These are phyloP conservation scores for Alternaria rosae DNA, from an alignment of 2,329 filamentous ascomycete genomes.

Conservation along the genomic window DNA sequence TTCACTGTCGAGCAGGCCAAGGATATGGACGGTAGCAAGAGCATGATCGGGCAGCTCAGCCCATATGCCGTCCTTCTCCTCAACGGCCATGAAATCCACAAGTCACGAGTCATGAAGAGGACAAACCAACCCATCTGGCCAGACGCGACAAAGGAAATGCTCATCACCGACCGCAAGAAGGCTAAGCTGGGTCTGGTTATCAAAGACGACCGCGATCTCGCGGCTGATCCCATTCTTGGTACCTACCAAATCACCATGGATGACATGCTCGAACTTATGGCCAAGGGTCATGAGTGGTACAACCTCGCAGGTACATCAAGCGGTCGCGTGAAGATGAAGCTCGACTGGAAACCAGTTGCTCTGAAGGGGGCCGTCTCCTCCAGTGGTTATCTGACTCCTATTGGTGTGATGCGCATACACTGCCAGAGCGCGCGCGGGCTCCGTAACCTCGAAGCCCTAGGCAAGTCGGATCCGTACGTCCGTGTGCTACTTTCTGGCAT, in stretches of 20 bases:
- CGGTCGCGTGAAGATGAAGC: conserved; percentile 86
- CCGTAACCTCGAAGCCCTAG: conserved; percentile 91
- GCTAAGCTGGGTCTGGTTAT: conserved; percentile 90
- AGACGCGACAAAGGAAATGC: conserved; percentile 88
- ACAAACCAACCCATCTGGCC: conserved; percentile 98
- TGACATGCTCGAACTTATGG: conserved; percentile 89
- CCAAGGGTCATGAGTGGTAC: conserved; percentile 96
- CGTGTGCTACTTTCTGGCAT: conserved; percentile 89
- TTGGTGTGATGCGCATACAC: conserved; percentile 94
- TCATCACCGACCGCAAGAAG: conserved; percentile 91
- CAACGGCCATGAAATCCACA: conserved; percentile 90
- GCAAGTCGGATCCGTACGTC: conserved; percentile 95
- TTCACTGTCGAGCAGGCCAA: conserved; percentile 97
- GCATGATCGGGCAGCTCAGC: conserved; percentile 87
- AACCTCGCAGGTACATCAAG: conserved; percentile 80
- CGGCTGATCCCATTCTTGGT: conserved; percentile 82
- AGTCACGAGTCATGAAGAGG: conserved; percentile 90
- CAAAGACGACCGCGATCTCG: conserved; percentile 92
- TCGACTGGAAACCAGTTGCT: conserved; percentile 95
- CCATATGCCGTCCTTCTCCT: conserved; percentile 88
- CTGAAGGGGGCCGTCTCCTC: conserved; percentile 79
- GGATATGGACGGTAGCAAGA: conserved; percentile 91
- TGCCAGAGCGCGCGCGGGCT: conserved; percentile 83
- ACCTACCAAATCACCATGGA: conserved; percentile 95
- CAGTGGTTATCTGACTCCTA: conserved; percentile 89